Evolutionary conservation across 2,329 filamentous ascomycete species (phyloP), one percentile per base, ranked within the genome.

Genomic region (Mycogone perniciosa): DNA sequence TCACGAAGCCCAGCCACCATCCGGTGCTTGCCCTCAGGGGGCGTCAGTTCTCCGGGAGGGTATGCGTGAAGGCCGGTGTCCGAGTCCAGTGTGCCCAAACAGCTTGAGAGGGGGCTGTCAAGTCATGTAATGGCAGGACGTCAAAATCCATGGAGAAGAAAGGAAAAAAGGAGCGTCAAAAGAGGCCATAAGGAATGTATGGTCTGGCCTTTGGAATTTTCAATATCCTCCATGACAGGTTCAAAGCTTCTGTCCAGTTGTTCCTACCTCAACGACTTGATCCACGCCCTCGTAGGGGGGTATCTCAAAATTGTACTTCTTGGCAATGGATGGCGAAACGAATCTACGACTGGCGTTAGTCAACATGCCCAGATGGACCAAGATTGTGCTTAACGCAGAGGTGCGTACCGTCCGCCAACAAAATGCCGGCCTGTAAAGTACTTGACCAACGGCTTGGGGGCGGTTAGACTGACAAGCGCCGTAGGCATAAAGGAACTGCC

Each of bases 391-490:
- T 38, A 29, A 31, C 31, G 31, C 33, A 7, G 38, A 46, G 53
- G 60, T 63, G 70, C 76, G 62, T 71, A 86, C 79, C 89, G 76
- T 49, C 93, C 93, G 6, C 93, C 93, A 50, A 99, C 69, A 63
- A 97, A 99, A 73, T 99, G 93, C 43, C 88, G 81, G 1, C 92
- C 93, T 56, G 75, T 82, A 67, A 96, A 99, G 66, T 83, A 82
- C 67, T 85, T 86, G 6, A 89, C 86, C 54, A 96, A 73, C 6
- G 92, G 92, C 71, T 99, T 99, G 3, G 93, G 90, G 7, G 93
- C 93, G 44, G 92, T 96, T 63, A 99, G 73, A 65, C 89, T 95
- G 58, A 99, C 84, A 52, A 99, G 73, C 20, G 85, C 84, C 33
- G 78, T 75, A 57, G 93, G 93, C 72, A 88, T 84, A 63, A 95